Base-by-base conservation (phyloP, 805 yeast species). In the Metschnikowia koreensis region DNA sequence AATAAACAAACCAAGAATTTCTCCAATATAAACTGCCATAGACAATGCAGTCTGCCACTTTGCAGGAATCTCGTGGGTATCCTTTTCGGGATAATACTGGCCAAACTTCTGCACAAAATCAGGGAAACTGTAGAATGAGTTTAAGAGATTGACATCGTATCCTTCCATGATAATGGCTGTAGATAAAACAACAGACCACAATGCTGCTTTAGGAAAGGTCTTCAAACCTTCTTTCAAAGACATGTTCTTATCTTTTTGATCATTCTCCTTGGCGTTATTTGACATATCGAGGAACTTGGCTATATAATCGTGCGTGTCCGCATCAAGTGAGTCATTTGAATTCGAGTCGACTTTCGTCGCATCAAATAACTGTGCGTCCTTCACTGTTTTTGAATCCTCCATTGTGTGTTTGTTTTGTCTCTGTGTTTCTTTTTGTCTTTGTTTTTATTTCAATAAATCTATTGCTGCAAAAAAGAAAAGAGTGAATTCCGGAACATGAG, bases 131-230 rank as follows among this genome's bases (percentile, higher is more conserved):
- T 64, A 65, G 69, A 74, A 63, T 53, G 72, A 58, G 64, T 68
- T 54, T 62, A 76, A 60, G 45, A 79, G 62, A 48, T 66, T 68
- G 31, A 69, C 65, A 57, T 77, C 81, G 59, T 71, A 77, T 45
- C 79, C 78, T 54, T 68, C 74, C 66, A 74, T 67, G 39, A 74
- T 59, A 58, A 75, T 63, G 31, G 74, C 73, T 7, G 74, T 56
- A 7, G 79, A 69, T 44, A 79, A 63, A 38, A 77, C 62, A 27
- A 75, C 53, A 2, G 81, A 73, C 83, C 82, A 79, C 53, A 68
- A 54, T 7, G 65, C 63, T 2, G 77, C 75, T 58, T 46, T 67
- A 60, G 63, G 76, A 69, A 61, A 75, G 45, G 61, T 76, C 72
- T 51, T 65, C 69, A 59, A 55, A 65, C 59, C 77, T 58, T 64